Conservation (phyloP, 192 early-diverging fungal species). For the Thamnidium elegans region DNA sequence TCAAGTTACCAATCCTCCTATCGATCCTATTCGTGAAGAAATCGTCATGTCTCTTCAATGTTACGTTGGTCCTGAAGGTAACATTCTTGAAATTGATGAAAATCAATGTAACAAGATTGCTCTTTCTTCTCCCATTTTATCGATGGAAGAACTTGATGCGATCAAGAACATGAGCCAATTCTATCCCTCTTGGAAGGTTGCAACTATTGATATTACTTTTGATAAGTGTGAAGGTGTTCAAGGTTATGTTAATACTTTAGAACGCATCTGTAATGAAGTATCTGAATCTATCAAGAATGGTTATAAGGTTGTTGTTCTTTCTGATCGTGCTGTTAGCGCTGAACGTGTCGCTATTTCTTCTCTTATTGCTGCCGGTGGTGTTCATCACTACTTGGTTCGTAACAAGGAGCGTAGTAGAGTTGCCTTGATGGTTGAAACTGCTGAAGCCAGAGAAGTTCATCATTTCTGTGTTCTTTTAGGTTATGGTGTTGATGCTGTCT, state of each 20-base stretch:
- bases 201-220: slow-evolving; percentile 88
- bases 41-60: slow-evolving; percentile 97
- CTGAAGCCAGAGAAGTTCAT: slow-evolving; percentile 94
- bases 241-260: slow-evolving; percentile 80
- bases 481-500: slow-evolving; percentile 94
- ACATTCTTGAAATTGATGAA: slow-evolving; percentile 84
- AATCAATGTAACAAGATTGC: slow-evolving; percentile 78
- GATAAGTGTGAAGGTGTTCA: slow-evolving; percentile 64
- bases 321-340: slow-evolving; percentile 63
- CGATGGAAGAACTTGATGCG: slow-evolving; percentile 77
- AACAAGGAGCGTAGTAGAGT: slow-evolving; percentile 86
- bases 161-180: slow-evolving; percentile 68
- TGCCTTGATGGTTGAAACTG: slow-evolving; percentile 87
- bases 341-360: slow-evolving; percentile 82
- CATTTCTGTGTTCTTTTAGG: slow-evolving; percentile 94
- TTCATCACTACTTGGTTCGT: slow-evolving; percentile 91
- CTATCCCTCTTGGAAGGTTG: slow-evolving; percentile 76
- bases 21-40: slow-evolving; percentile 98
- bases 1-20: slow-evolving; percentile 98
- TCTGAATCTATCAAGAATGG: slow-evolving; percentile 76
- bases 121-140: slow-evolving; percentile 86
- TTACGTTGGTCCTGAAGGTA: slow-evolving; percentile 95
- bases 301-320: slow-evolving; percentile 81
- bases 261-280: slow-evolving; percentile 86
- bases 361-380: slow-evolving; percentile 84